Conservation (phyloP, 805 yeast species). For the Brettanomyces custersianus region DNA sequence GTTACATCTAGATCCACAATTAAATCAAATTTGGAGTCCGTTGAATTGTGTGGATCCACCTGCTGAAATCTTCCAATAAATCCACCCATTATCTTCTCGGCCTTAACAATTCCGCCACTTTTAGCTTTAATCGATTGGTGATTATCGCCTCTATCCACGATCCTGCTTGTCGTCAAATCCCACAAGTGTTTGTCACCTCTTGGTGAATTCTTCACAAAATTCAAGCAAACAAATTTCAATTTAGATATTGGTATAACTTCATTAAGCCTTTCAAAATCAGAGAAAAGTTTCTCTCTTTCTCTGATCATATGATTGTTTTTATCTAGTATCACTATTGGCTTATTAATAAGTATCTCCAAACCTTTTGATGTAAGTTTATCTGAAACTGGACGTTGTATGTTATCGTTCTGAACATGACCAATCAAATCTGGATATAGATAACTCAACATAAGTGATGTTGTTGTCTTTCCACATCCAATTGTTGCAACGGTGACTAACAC, state of each 20-base stretch:
- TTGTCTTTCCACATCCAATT: slow-evolving; percentile 92
- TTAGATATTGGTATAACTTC: slow-evolving; percentile 35
- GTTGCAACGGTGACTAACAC: slow-evolving; percentile 79
- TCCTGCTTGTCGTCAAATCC: slow-evolving; percentile 49
- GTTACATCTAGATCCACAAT: slow-evolving; percentile 48
- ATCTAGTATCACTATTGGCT: slow-evolving; percentile 60
- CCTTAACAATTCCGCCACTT: slow-evolving; percentile 37
- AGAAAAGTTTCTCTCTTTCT: slow-evolving; percentile 63
- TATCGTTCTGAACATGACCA: slow-evolving; percentile 79
- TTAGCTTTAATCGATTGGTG: slow-evolving; percentile 71
- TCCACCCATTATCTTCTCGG: slow-evolving; percentile 60
- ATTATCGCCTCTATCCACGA: slow-evolving; percentile 67
- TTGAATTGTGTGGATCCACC: slow-evolving; percentile 34
- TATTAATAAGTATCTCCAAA: slow-evolving; percentile 30
- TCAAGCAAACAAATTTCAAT: slow-evolving; percentile 55
- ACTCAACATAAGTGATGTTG: slow-evolving; percentile 54
- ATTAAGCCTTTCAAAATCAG: slow-evolving; percentile 36
- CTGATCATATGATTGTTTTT: slow-evolving; percentile 69
- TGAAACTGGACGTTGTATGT: slow-evolving; percentile 42
- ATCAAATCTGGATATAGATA: slow-evolving; percentile 47
- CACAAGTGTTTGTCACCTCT: slow-evolving; percentile 27
- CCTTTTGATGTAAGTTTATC: slow-evolving; percentile 40
- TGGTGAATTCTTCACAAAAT: slow-evolving; percentile 39
- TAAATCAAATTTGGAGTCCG: slow-evolving; percentile 61
- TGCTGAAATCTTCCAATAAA: slow-evolving; percentile 66